These are phyloP conservation scores for Protostelium mycophagum DNA, from an alignment of 78 protist genomes.

Conservation along the genomic window DNA sequence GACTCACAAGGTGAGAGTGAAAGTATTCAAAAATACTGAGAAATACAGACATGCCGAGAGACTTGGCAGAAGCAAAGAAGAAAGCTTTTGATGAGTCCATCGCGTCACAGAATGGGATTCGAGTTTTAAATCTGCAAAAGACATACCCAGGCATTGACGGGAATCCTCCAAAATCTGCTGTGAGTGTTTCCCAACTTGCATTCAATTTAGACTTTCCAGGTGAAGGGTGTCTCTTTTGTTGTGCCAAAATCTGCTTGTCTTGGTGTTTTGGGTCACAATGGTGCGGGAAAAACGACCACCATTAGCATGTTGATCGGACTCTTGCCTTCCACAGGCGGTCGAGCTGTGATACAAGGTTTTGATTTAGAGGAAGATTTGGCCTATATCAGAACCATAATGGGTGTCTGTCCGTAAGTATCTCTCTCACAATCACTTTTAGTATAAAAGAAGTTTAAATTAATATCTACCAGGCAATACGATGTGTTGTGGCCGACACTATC, in stretches of 20 bases:
- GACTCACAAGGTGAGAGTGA: neutral
- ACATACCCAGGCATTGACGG: neutral
- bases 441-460: too few relatives aligned
- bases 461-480: conserved; percentile 37
- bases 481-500: conserved; percentile 59
- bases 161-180: neutral
- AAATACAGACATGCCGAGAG: neutral
- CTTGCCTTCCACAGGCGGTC: conserved; percentile 54
- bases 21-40: neutral
- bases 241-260: conserved; percentile 5
- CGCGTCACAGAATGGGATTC: neutral
- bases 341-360: conserved; percentile 28
- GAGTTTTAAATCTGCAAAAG: neutral
- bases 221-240: neutral
- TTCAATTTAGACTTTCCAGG: neutral
- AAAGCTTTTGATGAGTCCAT: neutral
- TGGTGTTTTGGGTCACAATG: conserved; percentile 72
- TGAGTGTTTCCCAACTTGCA: neutral
- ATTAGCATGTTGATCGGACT: conserved; percentile 74
- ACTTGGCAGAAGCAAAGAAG: neutral
- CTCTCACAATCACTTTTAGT: neutral
- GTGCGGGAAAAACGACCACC: conserved; percentile 75
- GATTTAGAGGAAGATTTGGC: conserved; percentile 18
- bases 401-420: conserved; percentile 49
- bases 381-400: conserved; percentile 36